Evolutionary conservation across 2,329 filamentous ascomycete genomes (phyloP), one percentile per base, ranked within the genome.

Genomic region (Cordyceps javanica): DNA sequence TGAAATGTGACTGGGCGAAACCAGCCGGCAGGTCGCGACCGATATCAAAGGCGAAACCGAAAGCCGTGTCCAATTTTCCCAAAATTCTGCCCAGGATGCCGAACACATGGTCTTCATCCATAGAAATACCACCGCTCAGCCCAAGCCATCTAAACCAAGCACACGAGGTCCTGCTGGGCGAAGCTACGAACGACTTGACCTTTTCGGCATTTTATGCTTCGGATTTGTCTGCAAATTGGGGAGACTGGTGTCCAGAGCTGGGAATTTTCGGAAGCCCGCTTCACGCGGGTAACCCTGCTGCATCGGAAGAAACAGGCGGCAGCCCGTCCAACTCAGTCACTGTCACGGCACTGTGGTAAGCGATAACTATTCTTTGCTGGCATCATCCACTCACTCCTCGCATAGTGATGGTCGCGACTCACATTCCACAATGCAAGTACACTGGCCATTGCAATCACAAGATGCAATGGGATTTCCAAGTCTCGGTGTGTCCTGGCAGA

Each of bases 1-100:
- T 58, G 21, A 30, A 26, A 19, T 58, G 56, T 19, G 56, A 44
- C 26, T 58, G 56, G 56, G n/a, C 54, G 7, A 32, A 25, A 11
- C 28, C 45, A 13, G 14, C 9, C 3, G 50, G 38, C n/a, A 50
- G 39, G 42, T 50, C 30, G 14, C 54, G 54, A 6, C 13, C 26
- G 13, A 16, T 25, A 9, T 10, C 42, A 9, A 48, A 23, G 19
- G 41, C 54, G 5, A 42, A 21, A 26, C 21, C 41, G n/a, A 55
- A 30, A 30, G 21, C 21, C 19, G 13, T 6, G 23, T 6, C 34
- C n/a, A n/a, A 38, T 6, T 34, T 16, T 19, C 30, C 54, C n/a
- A 41, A 41, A 21, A 57, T 49, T 26, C 34, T 57, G 26, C 54
- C 44, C 7, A 32, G 39, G 9, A 25, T 23, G 11, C 21, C 11